Base-by-base conservation (phyloP, 805 yeast genomes). In the Candida rishiriensis region DNA sequence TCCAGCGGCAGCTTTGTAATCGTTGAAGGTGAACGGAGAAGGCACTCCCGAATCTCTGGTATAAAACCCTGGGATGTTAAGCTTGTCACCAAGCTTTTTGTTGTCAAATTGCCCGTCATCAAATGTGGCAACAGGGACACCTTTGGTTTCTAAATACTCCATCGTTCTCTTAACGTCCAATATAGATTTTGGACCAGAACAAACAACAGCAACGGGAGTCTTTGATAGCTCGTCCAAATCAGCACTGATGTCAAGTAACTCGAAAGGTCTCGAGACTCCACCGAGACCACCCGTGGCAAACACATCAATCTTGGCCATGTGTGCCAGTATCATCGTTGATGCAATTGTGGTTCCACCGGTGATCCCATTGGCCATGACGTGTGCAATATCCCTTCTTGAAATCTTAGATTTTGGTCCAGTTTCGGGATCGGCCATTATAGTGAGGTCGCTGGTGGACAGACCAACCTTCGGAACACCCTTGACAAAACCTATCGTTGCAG, bases 241-340 rank as follows among this genome's bases (percentile, higher is more conserved):
- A 2, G 96, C 95, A 54, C 90, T 81, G 18, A 88, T 71, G 61
- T 88, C 97, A 81, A 87, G 75, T 28, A 65, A 51, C 43, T 85
- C 84, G 16, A 85, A 91, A 8, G 85, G 85, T 44, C 87, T 73
- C 55, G 88, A 95, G 10, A 88, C 96, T 16, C 97, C 97, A 16
- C 97, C 97, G 15, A 88, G 71, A 1, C 97, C 97, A 29, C 97
- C 97, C 2, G 97, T 89, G 1, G 95, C 93, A 70, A 88, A 89
- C 11, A 89, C 88, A 53, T 78, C 74, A 52, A 88, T 85, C 0
- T 95, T 93, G 0, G 90, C 89, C 55, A 65, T 57, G 42, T 80
- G 71, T 1, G 96, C 81, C 15, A 89, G 62, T 16, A 88, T 83
- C 95, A 88, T 87, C 0, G 96, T 88, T 26, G 86, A 82, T 2